Evolutionary conservation across 495 filamentous ascomycete species (phyloP), one percentile per base, ranked within the genome.

Genomic region (Barbatosphaeria neglecta): DNA sequence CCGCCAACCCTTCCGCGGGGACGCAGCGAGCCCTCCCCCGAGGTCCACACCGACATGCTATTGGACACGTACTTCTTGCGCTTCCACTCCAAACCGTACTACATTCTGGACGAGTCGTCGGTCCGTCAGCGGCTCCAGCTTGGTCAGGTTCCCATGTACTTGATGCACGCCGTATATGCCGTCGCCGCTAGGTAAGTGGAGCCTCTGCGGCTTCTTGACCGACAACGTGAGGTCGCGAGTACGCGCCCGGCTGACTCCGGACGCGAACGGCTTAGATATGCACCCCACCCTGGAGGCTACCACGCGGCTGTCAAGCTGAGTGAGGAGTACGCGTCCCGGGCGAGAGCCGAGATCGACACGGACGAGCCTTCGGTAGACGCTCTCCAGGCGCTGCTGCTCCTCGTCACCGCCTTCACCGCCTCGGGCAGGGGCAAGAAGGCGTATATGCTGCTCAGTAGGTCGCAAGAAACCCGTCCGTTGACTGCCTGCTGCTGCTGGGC

Each of bases 371-470:
- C 78, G 0, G 75, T 90, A 37, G 86, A 90, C 58, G 71, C 74
- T 23, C 63, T 90, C 6, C 86, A 93, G 57, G 70, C 84, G 6
- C 69, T 89, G 10, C 60, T 93, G 41, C 70, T 93, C n/a, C 75
- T 93, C 1, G 79, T 79, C 3, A 80, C 82, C 55, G 78, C 83
- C 2, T 86, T 78, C 54, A 87, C 80, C 41, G 86, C 84, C 16
- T 70, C 78, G 20, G 85, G 86, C n/a, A 77, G 82, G 52, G 83
- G 86, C 19, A 90, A 85, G 66, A 88, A 84, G 60, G 80, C 83
- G 1, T 90, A 87, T 54, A 93, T 93, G 86, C 73, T 86, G 17
- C 64, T 93, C 37, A 74, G 84, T 88, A 78, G 6, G 75, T 57
- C 42, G 5, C 15, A 25, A 24, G 23, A 13, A 20, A 22, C 5